A percentile compares a stretch with the other conserved stretches of the same genome.
Evolutionary conservation across 371 early-diverging fungal genomes (phyloP).

Genomic region (Mucor lusitanicus): DNA sequence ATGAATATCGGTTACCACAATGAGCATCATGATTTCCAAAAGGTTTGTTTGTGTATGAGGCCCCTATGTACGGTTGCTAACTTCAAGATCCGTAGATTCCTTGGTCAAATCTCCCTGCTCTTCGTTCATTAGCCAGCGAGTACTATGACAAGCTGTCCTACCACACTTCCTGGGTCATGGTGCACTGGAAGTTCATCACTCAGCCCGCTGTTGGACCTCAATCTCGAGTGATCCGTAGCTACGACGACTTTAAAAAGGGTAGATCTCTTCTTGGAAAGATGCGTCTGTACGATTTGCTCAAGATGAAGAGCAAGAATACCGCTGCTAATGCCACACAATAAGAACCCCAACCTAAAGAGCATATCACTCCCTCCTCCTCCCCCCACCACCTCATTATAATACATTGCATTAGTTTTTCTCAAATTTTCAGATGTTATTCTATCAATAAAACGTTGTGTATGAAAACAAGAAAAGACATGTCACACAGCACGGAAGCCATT

Average conservation of each 20-base stretch:
- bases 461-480: too few relatives aligned
- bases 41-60: slow-evolving; percentile 35
- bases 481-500: too few relatives aligned
- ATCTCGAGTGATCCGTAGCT: slow-evolving; percentile 76
- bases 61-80: background rate
- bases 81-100: slow-evolving; percentile 60
- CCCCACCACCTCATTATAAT: background rate
- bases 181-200: slow-evolving; percentile 82
- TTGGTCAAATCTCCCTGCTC: slow-evolving; percentile 86
- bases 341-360: background rate
- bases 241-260: slow-evolving; percentile 71
- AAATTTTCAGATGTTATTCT: too few relatives aligned
- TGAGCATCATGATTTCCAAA: slow-evolving; percentile 96
- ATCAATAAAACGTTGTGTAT: too few relatives aligned
- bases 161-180: slow-evolving; percentile 89
- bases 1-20: slow-evolving; percentile 95
- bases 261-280: slow-evolving; percentile 51
- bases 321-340: background rate
- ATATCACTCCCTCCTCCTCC: background rate
- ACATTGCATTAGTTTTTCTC: background rate
- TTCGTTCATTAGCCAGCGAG: slow-evolving; percentile 84
- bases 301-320: background rate
- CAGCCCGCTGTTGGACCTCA: slow-evolving; percentile 56
- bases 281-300: slow-evolving; percentile 20
- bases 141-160: slow-evolving; percentile 86